Percentiles rank a stretch among this genome's conserved stretches.
Conservation (phyloP, 305 asterid species). For the Withania somnifera region DNA sequence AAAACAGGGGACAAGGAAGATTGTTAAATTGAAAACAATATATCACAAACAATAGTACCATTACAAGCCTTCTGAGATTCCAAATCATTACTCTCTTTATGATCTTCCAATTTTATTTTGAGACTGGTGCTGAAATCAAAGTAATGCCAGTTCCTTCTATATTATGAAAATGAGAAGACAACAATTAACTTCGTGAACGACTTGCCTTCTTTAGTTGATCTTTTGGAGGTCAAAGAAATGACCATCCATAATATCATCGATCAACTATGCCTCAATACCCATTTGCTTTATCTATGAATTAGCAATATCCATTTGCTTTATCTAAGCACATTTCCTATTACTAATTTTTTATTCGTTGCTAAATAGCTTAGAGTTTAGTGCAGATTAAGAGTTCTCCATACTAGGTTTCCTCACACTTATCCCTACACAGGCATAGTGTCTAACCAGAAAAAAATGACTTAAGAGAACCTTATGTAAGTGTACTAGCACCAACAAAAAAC, state of each 20-base stretch:
- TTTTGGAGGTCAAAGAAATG: neutral
- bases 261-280: neutral
- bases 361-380: neutral
- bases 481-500: neutral
- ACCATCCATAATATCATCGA: neutral
- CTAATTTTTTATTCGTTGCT: neutral
- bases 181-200: neutral
- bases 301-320: neutral
- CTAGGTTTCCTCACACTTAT: neutral
- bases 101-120: neutral
- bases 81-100: neutral
- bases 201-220: neutral
- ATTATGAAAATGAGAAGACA: neutral
- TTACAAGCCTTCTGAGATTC: neutral
- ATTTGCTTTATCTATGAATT: neutral
- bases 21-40: neutral
- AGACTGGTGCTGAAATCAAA: neutral
- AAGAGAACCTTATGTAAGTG: neutral
- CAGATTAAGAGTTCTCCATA: neutral
- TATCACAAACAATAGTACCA: neutral
- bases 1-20: neutral
- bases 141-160: neutral
- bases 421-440: neutral
- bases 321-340: neutral
- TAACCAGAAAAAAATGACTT: neutral